Evolutionary conservation across 1,284 basidiomycete genomes (phyloP), one percentile per base, ranked within the genome.

Genomic region (Ustilago bromivora): DNA sequence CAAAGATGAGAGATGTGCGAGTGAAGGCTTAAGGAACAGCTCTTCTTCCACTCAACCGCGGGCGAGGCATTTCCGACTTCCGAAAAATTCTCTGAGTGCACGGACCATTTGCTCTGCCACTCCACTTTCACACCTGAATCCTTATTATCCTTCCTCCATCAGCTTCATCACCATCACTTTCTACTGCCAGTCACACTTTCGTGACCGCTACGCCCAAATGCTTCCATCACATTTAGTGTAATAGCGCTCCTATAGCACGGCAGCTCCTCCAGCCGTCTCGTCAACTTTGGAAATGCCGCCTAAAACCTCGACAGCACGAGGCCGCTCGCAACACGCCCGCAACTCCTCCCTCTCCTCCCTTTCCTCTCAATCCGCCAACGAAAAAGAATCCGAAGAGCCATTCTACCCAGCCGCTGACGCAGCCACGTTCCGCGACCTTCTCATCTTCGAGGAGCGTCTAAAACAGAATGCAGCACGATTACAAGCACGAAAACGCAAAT

Each of bases 361-460:
- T 4, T 47, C 60, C 17, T 58, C 57, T 12, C 31, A 47, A 32
- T 15, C 52, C 5, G 32, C 36, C 51, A 53, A 60, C 55, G 62
- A 74, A 15, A 65, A 71, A 38, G 63, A 65, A 23, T 19, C 43
- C 12, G 66, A 70, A 2, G 66, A 66, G 36, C 69, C 79, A 1
- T 80, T 76, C 60, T 51, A 61, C 23, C 93, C 93, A 0, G 87
- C 90, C 12, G 89, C 90, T 72, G 93, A 94, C 85, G 88, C 89
- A 56, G 89, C 91, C 17, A 95, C 94, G 0, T 95, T 93, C 86
- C 90, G 93, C 54, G 96, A 99, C 86, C 88, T 99, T 34, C 90
- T 98, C 43, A 88, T 95, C 58, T 98, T 99, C 77, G 96, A 99
- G 87, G 96, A 99, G 87, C 90, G 97, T 17, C 90, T 99, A 62